These are phyloP conservation scores for Suillus occidentalis DNA, from an alignment of 768 basidiomycete species.

Conservation along the genomic window DNA sequence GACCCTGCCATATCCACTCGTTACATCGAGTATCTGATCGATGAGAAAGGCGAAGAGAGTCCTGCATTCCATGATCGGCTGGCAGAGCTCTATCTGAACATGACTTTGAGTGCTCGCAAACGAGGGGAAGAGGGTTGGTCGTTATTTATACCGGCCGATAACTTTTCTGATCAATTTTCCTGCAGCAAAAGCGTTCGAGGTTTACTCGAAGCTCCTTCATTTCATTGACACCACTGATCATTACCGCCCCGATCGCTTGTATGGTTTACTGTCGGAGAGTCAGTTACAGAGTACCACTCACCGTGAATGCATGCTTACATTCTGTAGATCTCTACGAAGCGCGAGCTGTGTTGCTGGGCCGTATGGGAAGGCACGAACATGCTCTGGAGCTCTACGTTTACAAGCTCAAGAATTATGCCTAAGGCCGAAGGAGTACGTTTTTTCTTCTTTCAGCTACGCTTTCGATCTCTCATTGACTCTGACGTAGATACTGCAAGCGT, in stretches of 20 bases:
- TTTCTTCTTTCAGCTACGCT: neutral
- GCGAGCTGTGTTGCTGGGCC: conserved; percentile 86
- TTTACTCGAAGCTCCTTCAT: conserved; percentile 68
- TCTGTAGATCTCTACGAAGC: conserved; percentile 81
- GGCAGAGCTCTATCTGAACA: conserved; percentile 80
- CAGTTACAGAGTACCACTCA: conserved; percentile 13
- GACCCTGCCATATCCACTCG: conserved; percentile 67
- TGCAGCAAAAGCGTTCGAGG: conserved; percentile 47
- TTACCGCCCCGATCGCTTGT: conserved; percentile 78
- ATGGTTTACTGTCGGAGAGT: conserved; percentile 86
- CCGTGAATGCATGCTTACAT: neutral
- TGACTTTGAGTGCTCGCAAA: conserved; percentile 60
- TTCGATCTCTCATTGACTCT: conserved; percentile 2
- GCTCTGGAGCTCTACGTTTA: conserved; percentile 96
- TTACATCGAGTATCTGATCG: conserved; percentile 85
- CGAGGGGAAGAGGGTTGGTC: conserved; percentile 56
- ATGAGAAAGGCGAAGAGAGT: conserved; percentile 66
- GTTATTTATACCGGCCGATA: neutral
- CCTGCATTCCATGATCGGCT: conserved; percentile 83
- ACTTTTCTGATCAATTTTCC: conserved; percentile 8
- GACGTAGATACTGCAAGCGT: conserved; percentile 82
- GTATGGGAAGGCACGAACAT: conserved; percentile 87
- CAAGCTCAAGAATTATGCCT: conserved; percentile 71
- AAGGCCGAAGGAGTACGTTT: conserved; percentile 87
- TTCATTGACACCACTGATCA: conserved; percentile 73